Evolutionary conservation across 768 basidiomycete species (phyloP), one percentile per base, ranked within the genome.

Genomic region (Pleurotus cornucopiae): DNA sequence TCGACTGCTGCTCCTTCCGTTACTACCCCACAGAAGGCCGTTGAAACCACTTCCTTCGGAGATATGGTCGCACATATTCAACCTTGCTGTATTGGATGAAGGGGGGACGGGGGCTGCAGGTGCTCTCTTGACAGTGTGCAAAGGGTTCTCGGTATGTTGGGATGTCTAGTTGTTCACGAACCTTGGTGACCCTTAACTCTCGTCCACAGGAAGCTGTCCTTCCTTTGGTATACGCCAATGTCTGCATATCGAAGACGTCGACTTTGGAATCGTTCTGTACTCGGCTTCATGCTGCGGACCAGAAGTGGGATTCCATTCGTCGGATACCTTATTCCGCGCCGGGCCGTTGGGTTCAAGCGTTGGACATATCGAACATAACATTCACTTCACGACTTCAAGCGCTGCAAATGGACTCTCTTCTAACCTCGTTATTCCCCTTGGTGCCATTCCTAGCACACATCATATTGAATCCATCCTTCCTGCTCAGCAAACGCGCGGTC

Each of bases 271-370:
- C 73, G 58, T 86, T 94, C 61, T 73, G 79, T n/a, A 57, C 71
- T n/a, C 74, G 73, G 20, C 76, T 95, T 1, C 71, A 76, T 57
- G 62, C 66, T 26, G 85, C 86, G 5, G 93, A 96, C 59, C 77
- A 82, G 61, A 81, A 79, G 64, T 96, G 94, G 94, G 91, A 94
- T 63, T 89, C 91, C 44, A 84, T 96, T 56, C 83, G 90, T 51
- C 81, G 94, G 49, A 92, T 90, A 61, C 90, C 90, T 0, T 89
- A 88, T 63, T 94, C 92, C 3, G 80, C 88, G 0, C 94, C 94
- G 1, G 94, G 94, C 25, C 79, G 94, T 65, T 95, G 91, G 88
- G 83, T 96, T 1, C 87, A 85, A 57, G 69, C 66, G 7, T 75
- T 97, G 20, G 88, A 96, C 68, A 71, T 97, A 5, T 85, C 89